These are phyloP conservation scores for Suhomyces prunicola DNA, from an alignment of 805 yeast genomes.

Conservation along the genomic window DNA sequence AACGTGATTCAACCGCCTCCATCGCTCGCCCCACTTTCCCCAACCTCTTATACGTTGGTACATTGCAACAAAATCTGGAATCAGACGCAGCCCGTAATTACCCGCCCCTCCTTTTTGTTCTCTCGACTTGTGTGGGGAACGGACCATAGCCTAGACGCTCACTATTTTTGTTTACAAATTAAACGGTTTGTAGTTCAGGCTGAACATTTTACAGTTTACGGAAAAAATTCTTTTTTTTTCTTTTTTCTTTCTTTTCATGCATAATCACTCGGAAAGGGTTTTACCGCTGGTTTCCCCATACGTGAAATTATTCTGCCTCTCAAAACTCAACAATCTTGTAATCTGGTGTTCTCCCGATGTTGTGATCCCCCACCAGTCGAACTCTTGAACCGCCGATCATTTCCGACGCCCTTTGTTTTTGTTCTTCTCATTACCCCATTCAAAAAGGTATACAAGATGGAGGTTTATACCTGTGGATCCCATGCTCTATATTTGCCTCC, in stretches of 20 bases:
- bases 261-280: not conserved
- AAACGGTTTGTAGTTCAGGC: not conserved
- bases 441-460: not conserved
- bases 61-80: not conserved
- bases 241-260: not conserved
- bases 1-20: not conserved
- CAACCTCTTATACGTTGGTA: not conserved
- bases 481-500: not conserved
- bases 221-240: not conserved
- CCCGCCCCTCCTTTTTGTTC: not conserved
- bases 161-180: not conserved
- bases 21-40: not conserved
- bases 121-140: not conserved
- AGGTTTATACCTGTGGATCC: not conserved
- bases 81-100: not conserved
- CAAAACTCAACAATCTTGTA: not conserved
- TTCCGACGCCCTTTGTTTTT: not conserved
- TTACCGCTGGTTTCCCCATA: not conserved
- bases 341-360: not conserved
- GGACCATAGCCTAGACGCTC: not conserved
- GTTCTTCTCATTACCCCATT: not conserved
- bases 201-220: not conserved
- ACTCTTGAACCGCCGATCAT: not conserved
- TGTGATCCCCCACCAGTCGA: not conserved
- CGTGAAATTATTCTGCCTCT: not conserved